A percentile compares a stretch with the other conserved stretches of the same genome.
phyloP scores from a whole-genome alignment of 768 basidiomycete genomes.

The Dioszegia aurantiaca region DNA sequence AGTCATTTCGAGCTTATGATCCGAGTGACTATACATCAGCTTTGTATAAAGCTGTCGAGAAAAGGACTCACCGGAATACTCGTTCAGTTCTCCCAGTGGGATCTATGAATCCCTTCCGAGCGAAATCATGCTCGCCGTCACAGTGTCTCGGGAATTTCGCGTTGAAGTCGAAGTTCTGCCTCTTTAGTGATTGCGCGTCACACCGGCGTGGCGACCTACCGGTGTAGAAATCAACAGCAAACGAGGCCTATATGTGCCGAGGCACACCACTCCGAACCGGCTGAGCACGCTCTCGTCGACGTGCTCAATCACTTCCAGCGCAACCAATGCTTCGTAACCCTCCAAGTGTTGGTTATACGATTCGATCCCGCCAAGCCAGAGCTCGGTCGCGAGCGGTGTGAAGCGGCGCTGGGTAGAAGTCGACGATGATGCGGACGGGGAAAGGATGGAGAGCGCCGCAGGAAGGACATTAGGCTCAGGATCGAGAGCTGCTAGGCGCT shows the following conservation, averaged over 20 bases:
- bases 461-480: conserved; percentile 40
- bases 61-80: conserved; percentile 45
- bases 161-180: conserved; percentile 52
- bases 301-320: conserved; percentile 52
- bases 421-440: conserved; percentile 28
- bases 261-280: conserved; percentile 49
- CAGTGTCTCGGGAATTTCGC: conserved; percentile 49
- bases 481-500: conserved; percentile 52
- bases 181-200: too few relatives aligned
- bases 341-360: conserved; percentile 49
- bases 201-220: conserved; percentile 38
- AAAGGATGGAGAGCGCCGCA: conserved; percentile 33
- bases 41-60: neutral
- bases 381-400: conserved; percentile 40
- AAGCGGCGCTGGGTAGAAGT: conserved; percentile 33
- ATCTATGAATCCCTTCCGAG: conserved; percentile 47
- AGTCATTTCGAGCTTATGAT: conserved; percentile 53
- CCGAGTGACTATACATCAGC: conserved; percentile 31
- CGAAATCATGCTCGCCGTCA: conserved; percentile 28
- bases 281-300: conserved; percentile 44
- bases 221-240: conserved; percentile 51
- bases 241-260: conserved; percentile 51
- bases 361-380: conserved; percentile 50
- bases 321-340: conserved; percentile 50
- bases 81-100: conserved; percentile 52